Base-by-base conservation (phyloP, 1,284 basidiomycete species). In the Taiwanofungus camphoratus region DNA sequence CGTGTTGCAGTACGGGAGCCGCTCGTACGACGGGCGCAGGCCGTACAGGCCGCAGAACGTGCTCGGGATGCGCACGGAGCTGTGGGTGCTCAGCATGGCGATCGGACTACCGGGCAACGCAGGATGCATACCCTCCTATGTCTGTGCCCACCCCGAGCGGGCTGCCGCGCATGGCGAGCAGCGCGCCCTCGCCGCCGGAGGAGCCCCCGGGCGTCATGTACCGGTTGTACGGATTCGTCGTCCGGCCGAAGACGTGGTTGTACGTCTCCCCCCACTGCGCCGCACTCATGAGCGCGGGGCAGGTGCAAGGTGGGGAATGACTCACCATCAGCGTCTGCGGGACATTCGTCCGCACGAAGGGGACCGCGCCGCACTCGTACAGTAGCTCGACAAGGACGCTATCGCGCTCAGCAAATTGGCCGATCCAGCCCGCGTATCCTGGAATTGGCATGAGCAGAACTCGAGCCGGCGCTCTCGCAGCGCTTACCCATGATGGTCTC, bases 341-440 rank as follows among this genome's bases (percentile, higher is more conserved):
- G 12, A 85, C 69, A 46, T 87, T 87, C 1, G 82, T 87, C 40
- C 78, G 73, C 13, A 84, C 79, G 48, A 79, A 87, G 2, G 75
- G 77, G 5, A 86, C 72, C 0, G 82, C 84, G 1, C 86, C 85
- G 3, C 67, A 73, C 23, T 71, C 69, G 44, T 75, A 66, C 19
- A 85, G 62, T 20, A 82, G 67, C 45, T 83, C 73, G n/a, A 80
- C 76, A 0, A 86, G 64, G 4, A 52, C 55, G 3, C 55, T 45
- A 29, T 59, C 57, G 5, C 50, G 39, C 24, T 53, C 49, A 7
- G 57, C 57, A 16, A 45, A 44, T 27, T 54, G 45, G 4, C 55
- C 55, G 6, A 59, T 52, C 55, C 32, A 64, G 37, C 44, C 56
- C 40, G 62, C 44, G 57, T 68, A 59, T 22, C 49, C 58, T 60